Base-by-base conservation (phyloP, 768 basidiomycete genomes). In the Boletus pseudopeckii region DNA sequence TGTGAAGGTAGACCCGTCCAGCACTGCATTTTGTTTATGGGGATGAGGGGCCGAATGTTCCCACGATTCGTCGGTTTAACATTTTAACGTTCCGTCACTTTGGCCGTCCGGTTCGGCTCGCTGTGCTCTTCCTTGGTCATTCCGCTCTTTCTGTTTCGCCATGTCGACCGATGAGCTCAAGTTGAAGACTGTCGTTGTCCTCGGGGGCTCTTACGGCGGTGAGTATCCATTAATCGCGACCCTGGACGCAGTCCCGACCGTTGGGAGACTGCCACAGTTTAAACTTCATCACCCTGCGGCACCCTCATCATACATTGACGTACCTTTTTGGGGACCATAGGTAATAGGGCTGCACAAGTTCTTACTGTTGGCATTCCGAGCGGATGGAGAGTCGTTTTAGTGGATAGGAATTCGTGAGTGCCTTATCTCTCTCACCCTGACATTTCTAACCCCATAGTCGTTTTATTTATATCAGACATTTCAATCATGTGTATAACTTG, bases 151-250 rank as follows among this genome's bases (percentile, higher is more conserved):
- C 49, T 37, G 3, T 38, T 28, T 18, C 20, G 34, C 24, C 34
- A 60, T 60, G 59, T 56, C 59, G 26, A 30, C 36, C 10, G 46
- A 50, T 26, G 39, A 41, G 32, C 26, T 5, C 15, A 26, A n/a
- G 20, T 6, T 48, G 0, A 60, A 39, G 30, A 82, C 78, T 6
- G 76, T 84, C 11, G 77, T 77, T 39, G 76, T 84, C 36, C 69
- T 84, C 11, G 83, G 83, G 0, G 81, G 73, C 1, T 76, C 80
- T 0, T 84, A 82, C 58, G 83, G 80, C 36, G 83, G 80, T 78
- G 22, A 59, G 52, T 45, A 4, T 24, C 3, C 24, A 17, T 54
- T 40, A 54, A 53, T 48, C 48, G 28, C 28, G 22, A 34, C 18
- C 28, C 30, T 58, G n/a, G 11, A 26, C 7, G 14, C 30, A 26